These are phyloP conservation scores for Citropsis articulata DNA, from an alignment of 345 rosid species.

Conservation along the genomic window DNA sequence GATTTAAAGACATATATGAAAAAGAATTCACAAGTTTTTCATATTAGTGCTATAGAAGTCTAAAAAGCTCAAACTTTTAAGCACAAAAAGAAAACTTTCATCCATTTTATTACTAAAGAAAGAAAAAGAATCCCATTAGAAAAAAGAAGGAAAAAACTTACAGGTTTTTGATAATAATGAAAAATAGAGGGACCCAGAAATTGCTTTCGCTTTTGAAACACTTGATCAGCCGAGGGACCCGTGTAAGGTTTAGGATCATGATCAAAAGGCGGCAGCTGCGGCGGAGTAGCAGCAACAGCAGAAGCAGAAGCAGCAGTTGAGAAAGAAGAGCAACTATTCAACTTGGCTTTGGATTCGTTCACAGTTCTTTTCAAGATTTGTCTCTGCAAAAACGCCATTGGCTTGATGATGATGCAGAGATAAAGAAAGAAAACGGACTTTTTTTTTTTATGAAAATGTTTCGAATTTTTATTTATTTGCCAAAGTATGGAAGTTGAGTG, in stretches of 20 bases:
- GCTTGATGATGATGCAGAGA: neutral
- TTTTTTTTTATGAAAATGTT: neutral
- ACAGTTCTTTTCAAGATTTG: constrained; percentile 37
- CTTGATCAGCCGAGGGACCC: constrained; percentile 71
- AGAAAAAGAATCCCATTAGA: neutral
- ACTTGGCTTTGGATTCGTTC: neutral
- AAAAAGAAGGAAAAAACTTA: constrained; percentile 23
- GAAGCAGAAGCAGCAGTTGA: constrained; percentile 17
- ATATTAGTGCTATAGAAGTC: constrained; percentile 26
- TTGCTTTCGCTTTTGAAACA: constrained; percentile 70
- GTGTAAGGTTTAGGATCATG: constrained; percentile 64
- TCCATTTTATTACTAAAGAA: too few relatives aligned
- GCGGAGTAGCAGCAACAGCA: constrained; percentile 28
- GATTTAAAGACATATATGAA: neutral
- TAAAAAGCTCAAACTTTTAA: neutral
- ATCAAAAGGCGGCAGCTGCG: constrained; percentile 71
- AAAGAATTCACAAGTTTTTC: constrained; percentile 57
- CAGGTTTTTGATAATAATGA: constrained; percentile 85
- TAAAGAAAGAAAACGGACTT: neutral
- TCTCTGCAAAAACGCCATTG: constrained; percentile 35
- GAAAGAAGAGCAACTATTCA: constrained; percentile 7
- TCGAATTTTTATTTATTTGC: neutral
- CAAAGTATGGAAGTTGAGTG: too few relatives aligned
- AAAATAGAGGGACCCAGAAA: constrained; percentile 89
- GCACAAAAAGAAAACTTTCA: neutral